phyloP scores from a whole-genome alignment of 805 yeast species.

The Limtongozyma cylindracea region DNA sequence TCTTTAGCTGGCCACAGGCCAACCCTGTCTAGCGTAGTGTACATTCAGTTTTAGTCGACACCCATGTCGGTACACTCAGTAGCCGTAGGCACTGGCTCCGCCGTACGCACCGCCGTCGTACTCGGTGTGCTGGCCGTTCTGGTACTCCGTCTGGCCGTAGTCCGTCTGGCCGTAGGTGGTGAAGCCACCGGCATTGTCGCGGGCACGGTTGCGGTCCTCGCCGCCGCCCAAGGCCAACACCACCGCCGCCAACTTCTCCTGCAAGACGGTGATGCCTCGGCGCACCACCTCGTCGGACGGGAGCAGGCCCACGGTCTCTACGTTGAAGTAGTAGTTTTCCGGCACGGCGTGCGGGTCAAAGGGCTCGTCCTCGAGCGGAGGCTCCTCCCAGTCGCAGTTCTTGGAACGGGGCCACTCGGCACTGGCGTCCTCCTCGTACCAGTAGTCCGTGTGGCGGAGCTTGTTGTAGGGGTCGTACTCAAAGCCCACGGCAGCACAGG shows the following conservation, averaged over 20 bases:
- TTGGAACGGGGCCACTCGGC: conserved; percentile 84
- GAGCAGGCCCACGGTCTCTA: conserved; percentile 81
- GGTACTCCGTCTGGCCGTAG: too few relatives aligned
- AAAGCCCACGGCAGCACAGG: conserved; percentile 85
- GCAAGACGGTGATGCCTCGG: conserved; percentile 65
- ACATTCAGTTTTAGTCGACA: too few relatives aligned
- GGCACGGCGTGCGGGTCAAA: conserved; percentile 77
- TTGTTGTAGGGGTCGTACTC: conserved; percentile 99
- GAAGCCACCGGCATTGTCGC: conserved; percentile 18
- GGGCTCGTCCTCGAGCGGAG: conserved; percentile 66
- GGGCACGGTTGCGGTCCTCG: too few relatives aligned
- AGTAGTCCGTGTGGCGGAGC: conserved; percentile 80
- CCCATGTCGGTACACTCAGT: too few relatives aligned
- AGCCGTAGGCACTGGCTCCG: too few relatives aligned
- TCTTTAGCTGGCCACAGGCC: too few relatives aligned
- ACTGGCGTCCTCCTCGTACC: conserved; percentile 82
- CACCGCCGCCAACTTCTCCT: conserved; percentile 75
- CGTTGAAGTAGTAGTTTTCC: conserved; percentile 57
- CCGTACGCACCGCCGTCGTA: too few relatives aligned
- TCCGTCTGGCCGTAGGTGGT: conserved; percentile 21
- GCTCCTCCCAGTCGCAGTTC: conserved; percentile 91
- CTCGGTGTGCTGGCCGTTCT: too few relatives aligned
- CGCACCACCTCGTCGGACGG: conserved; percentile 76
- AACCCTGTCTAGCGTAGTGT: too few relatives aligned
- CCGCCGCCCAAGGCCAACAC: conserved; percentile 41